Percentiles rank a stretch among this genome's conserved stretches.
These are phyloP conservation scores for Melastoma malabathricum DNA, from an alignment of 345 rosid genomes.

Conservation along the genomic window DNA sequence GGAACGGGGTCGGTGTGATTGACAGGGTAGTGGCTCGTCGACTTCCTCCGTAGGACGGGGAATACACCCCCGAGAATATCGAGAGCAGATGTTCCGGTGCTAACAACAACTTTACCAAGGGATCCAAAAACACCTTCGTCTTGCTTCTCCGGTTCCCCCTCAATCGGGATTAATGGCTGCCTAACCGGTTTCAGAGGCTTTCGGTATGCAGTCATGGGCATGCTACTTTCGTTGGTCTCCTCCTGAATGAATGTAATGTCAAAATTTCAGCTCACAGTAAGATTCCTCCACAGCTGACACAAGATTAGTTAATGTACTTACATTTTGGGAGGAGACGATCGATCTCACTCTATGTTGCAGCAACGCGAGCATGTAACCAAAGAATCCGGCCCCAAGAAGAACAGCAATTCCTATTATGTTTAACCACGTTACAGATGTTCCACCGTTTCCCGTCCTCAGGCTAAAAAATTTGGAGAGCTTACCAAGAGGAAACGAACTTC, in stretches of 20 bases:
- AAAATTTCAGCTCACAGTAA: conserved; percentile 9
- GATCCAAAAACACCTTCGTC: conserved; percentile 72
- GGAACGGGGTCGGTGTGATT: conserved; percentile 14
- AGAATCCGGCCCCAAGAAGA: conserved; percentile 90
- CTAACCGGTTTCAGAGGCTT: conserved; percentile 43
- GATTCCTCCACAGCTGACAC: not conserved
- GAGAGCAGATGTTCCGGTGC: conserved; percentile 32
- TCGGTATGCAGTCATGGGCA: conserved; percentile 25
- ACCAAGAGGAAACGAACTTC: conserved; percentile 91
- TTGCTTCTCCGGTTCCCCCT: conserved; percentile 55
- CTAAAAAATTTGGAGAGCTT: conserved; percentile 6
- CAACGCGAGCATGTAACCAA: conserved; percentile 93
- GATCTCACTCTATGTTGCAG: conserved; percentile 69
- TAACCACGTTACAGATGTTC: conserved; percentile 8
- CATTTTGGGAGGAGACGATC: conserved; percentile 55
- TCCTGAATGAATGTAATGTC: conserved; percentile 12
- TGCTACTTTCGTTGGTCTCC: not conserved
- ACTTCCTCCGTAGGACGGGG: conserved; percentile 46
- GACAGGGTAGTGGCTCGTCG: conserved; percentile 21
- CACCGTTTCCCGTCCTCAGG: not conserved
- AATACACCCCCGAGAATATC: conserved; percentile 61
- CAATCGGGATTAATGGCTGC: conserved; percentile 63
- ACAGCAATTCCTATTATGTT: conserved; percentile 70
- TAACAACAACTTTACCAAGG: conserved; percentile 37
- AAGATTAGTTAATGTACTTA: conserved; percentile 13